Percentiles rank a stretch among this genome's conserved stretches.
Conservation (phyloP, 306 rosid species). For the Malus sylvestris region DNA sequence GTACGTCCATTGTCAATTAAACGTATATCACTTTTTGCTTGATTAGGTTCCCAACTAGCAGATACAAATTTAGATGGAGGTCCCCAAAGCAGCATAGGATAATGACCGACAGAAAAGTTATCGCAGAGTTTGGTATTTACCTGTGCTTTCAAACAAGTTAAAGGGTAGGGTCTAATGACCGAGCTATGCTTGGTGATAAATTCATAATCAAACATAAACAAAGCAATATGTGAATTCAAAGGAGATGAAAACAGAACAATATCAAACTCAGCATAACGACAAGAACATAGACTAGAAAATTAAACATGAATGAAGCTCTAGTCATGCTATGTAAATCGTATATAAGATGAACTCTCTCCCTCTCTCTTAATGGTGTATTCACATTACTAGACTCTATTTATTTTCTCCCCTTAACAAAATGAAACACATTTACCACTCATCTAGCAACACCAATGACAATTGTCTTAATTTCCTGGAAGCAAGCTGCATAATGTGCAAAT, state of each 20-base stretch:
- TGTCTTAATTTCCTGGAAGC: neutral
- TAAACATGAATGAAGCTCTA: neutral
- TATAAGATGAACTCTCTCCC: neutral
- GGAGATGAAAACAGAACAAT: neutral
- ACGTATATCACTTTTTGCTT: slow-evolving; percentile 58
- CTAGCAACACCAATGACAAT: neutral
- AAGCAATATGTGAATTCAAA: neutral
- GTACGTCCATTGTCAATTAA: slow-evolving; percentile 62
- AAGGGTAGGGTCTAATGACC: slow-evolving; percentile 32
- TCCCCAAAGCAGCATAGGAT: slow-evolving; percentile 96
- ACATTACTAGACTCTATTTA: neutral
- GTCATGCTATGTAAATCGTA: neutral
- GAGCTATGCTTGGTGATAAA: slow-evolving; percentile 11
- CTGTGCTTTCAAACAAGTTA: slow-evolving; percentile 89
- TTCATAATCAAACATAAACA: neutral
- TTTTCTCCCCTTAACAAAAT: neutral
- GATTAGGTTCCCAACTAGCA: slow-evolving; percentile 64
- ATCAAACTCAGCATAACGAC: neutral
- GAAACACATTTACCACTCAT: no score
- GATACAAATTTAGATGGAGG: slow-evolving; percentile 77
- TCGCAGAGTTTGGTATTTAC: slow-evolving; percentile 86
- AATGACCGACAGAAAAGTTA: slow-evolving; percentile 82
- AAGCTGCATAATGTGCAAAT: neutral
- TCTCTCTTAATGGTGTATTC: neutral
- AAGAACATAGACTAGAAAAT: neutral